Evolutionary conservation across 495 filamentous ascomycete species (phyloP), one percentile per base, ranked within the genome.

Genomic region (Bombardia bombarda): DNA sequence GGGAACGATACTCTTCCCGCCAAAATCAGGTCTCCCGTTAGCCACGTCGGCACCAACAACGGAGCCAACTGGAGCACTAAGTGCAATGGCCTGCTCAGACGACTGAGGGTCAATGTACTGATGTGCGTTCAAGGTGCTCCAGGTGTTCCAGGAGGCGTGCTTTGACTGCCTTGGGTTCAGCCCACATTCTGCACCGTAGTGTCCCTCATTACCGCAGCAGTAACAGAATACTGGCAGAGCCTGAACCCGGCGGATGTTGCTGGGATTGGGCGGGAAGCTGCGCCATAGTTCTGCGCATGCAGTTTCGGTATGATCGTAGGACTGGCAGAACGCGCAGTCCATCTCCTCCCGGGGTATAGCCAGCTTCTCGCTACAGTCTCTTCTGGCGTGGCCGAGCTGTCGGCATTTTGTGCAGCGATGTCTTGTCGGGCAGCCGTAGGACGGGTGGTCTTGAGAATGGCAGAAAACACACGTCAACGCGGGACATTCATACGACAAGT

Each of bases 161-260:
- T 50, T 48, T 14, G 37, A 13, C 10, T 24, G 34, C 10, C 21
- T 10, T 28, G 43, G 40, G 24, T 47, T 49, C 23, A 57, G 37
- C 1, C 47, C 45, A 37, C 69, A 73, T 13, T 63, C 66, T 2
- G 50, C 38, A 2, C 60, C 59, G 38, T 66, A 68, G 39, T 73
- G 69, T 3, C 53, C 52, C 14, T 51, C 43, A 4, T 31, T 40
- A 18, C 68, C 69, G 42, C 69, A 73, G 22, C 42, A 46, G 40
- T 65, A 67, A 39, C 69, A 73, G 37, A 56, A 73, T 0, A 55
- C 41, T 0, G 66, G 65, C 7, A 73, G 47, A 19, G 41, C 41
- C 21, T 56, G 57, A 31, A 73, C 67, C 30, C 61, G 69, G 25
- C 46, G 59, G 19, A 47, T 41, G 4, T 23, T 38, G 9, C 40